phyloP scores from a whole-genome alignment of 2,329 filamentous ascomycete genomes.

The Didymella pinodella region DNA sequence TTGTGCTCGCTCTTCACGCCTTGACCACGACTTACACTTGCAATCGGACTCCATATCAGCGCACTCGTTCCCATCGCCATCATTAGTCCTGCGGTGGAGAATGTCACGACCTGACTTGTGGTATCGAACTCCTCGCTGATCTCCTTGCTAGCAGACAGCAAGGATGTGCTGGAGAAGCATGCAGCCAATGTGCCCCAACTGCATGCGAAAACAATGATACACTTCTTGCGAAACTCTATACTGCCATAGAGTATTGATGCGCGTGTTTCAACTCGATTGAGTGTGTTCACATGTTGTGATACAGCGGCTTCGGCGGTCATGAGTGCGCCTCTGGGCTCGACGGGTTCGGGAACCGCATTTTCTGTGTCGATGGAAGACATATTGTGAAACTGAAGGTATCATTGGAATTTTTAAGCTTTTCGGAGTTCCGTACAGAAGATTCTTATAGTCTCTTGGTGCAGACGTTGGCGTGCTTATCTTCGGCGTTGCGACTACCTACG shows the following conservation, averaged over 20 bases:
- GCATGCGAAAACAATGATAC: background rate
- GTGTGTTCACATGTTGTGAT: background rate
- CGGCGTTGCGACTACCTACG: conserved; percentile 4
- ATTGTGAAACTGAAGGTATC: background rate
- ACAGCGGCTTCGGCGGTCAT: background rate
- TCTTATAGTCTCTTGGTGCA: background rate
- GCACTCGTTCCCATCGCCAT: background rate
- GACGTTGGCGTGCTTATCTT: conserved; percentile 1
- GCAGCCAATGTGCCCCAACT: background rate
- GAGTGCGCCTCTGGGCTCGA: background rate
- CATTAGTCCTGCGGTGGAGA: background rate
- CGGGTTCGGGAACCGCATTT: background rate
- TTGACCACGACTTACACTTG: background rate
- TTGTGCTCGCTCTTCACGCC: too few species aligned
- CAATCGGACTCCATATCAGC: background rate
- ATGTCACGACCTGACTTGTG: background rate
- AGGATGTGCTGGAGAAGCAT: background rate
- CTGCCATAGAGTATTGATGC: background rate
- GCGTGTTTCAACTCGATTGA: background rate
- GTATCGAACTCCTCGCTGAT: background rate
- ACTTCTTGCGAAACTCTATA: background rate
- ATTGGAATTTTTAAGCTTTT: background rate
- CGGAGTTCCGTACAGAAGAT: background rate
- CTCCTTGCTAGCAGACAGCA: background rate
- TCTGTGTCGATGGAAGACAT: background rate